Conservation (phyloP, 202 grass and related monocot genomes). For the Hordeum pubiflorum region DNA sequence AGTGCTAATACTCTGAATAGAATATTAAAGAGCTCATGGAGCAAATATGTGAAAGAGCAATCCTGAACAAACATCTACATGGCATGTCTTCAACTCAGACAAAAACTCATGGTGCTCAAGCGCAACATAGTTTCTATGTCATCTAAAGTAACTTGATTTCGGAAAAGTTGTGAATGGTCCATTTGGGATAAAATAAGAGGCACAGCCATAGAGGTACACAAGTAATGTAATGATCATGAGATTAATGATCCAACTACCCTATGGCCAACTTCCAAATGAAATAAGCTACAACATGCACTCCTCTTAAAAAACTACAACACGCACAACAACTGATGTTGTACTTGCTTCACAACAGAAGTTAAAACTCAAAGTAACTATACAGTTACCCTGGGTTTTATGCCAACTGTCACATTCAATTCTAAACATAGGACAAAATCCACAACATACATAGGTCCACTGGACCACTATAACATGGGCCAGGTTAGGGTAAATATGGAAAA, state of each 20-base stretch:
- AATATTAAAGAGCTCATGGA: background rate
- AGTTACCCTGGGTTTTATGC: background rate
- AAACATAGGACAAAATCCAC: constrained; percentile 10
- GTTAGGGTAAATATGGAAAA: background rate
- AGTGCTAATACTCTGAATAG: background rate
- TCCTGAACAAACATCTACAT: constrained; percentile 6
- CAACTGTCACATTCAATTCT: constrained; percentile 6
- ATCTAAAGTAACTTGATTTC: constrained; percentile 2
- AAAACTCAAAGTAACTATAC: constrained; percentile 9
- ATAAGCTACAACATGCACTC: constrained; percentile 13
- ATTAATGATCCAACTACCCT: constrained; percentile 8
- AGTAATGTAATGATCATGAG: constrained; percentile 6
- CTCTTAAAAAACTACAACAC: constrained; percentile 8
- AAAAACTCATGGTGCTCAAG: background rate
- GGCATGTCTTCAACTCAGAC: background rate
- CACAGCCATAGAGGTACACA: background rate
- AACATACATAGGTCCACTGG: background rate
- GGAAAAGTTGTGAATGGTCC: background rate
- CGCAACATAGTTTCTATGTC: background rate
- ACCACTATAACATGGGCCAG: background rate
- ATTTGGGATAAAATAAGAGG: background rate
- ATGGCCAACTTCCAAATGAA: background rate
- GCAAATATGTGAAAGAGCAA: background rate
- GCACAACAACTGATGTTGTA: background rate
- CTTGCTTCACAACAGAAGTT: constrained; percentile 11